phyloP scores from a whole-genome alignment of 495 filamentous ascomycete genomes.

The Achaetomiella virescens region DNA sequence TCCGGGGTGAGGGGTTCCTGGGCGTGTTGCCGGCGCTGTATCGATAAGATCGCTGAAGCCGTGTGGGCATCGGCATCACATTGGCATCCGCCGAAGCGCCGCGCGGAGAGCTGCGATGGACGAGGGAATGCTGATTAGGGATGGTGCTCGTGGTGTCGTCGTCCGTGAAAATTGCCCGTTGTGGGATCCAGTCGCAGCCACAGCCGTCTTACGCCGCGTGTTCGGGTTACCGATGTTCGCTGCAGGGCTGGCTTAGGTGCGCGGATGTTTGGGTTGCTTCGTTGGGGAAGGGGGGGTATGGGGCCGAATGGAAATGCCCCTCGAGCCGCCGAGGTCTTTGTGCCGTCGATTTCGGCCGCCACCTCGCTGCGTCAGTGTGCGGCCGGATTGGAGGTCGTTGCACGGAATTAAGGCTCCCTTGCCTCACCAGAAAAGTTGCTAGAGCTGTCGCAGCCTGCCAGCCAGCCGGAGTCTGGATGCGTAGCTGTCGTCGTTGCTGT shows the following conservation, averaged over 20 bases:
- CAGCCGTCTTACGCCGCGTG: constrained; percentile 4
- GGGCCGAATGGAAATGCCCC: constrained; percentile 23
- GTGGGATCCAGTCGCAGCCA: background rate
- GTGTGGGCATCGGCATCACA: constrained; percentile 14
- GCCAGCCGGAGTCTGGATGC: background rate
- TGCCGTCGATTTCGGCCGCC: constrained; percentile 9
- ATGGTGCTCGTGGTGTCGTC: background rate
- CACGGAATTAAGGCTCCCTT: background rate
- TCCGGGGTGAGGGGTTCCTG: constrained; percentile 20
- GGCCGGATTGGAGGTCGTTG: background rate
- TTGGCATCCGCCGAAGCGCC: constrained; percentile 12
- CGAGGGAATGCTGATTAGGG: background rate
- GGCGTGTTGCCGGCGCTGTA: constrained; percentile 16
- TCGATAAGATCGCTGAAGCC: constrained; percentile 22
- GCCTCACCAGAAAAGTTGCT: background rate
- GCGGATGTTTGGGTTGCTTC: constrained; percentile 7
- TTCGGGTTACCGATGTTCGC: constrained; percentile 3
- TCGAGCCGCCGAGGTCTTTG: constrained; percentile 26
- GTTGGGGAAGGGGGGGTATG: background rate
- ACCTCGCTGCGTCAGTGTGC: too few relatives aligned
- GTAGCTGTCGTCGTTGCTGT: background rate
- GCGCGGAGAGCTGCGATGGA: background rate
- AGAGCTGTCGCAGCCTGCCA: background rate
- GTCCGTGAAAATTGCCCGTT: constrained; percentile 4
- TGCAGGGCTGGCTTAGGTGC: constrained; percentile 18